Percentiles rank a stretch among this genome's conserved stretches.
phyloP scores from a whole-genome alignment of 345 rosid genomes.

The Salix exigua region DNA sequence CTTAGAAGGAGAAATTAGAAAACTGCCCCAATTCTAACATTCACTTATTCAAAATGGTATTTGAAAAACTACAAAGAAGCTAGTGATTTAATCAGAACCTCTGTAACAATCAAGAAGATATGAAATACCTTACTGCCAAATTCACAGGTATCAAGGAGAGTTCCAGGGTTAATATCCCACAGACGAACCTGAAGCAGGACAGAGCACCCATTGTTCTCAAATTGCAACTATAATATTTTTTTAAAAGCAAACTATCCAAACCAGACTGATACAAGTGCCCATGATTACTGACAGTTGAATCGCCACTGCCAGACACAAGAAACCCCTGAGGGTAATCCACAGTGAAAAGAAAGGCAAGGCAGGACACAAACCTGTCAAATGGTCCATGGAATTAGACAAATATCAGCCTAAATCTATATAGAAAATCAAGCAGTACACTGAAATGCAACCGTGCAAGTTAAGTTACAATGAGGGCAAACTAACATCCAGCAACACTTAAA shows the following conservation, averaged over 20 bases:
- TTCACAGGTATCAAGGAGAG: conserved; percentile 79
- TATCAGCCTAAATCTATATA: neutral
- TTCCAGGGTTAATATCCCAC: conserved; percentile 80
- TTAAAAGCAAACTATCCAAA: neutral
- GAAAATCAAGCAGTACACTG: neutral
- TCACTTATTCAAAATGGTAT: neutral
- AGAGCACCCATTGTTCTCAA: too few species aligned
- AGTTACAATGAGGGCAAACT: neutral
- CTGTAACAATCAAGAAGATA: conserved; percentile 3
- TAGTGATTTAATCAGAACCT: neutral
- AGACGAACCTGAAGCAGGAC: conserved; percentile 57
- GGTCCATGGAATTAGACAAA: neutral
- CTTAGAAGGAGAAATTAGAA: neutral
- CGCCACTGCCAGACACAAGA: conserved; percentile 94
- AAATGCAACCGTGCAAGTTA: neutral
- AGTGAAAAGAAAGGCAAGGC: conserved; percentile 59
- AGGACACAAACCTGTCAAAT: conserved; percentile 64
- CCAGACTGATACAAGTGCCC: neutral
- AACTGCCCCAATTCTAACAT: neutral
- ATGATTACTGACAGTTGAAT: conserved; percentile 66
- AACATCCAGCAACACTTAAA: neutral
- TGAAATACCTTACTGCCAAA: conserved; percentile 58
- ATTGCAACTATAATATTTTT: too few species aligned
- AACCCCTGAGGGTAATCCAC: conserved; percentile 51
- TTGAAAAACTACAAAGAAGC: neutral